phyloP scores from a whole-genome alignment of 1,284 basidiomycete species.

The Boletus sp. region DNA sequence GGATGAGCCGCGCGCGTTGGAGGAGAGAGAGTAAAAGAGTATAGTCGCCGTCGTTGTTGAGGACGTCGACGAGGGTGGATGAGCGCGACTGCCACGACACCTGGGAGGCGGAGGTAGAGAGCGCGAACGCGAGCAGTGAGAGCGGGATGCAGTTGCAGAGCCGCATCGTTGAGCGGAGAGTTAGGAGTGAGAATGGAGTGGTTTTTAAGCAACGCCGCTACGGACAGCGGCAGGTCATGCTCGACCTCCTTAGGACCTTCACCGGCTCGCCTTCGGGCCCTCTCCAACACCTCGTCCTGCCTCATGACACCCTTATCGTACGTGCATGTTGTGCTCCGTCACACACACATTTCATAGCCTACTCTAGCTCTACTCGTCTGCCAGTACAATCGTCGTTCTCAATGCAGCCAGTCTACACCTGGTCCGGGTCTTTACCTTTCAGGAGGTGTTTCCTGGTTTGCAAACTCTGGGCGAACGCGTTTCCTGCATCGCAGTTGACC shows the following conservation, averaged over 20 bases:
- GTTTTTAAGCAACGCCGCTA: constrained; percentile 8
- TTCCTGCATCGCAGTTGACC: constrained; percentile 64
- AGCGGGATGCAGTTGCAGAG: constrained; percentile 35
- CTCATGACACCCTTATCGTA: constrained; percentile 55
- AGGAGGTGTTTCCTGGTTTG: constrained; percentile 67
- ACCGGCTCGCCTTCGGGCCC: constrained; percentile 54
- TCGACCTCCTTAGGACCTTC: constrained; percentile 55
- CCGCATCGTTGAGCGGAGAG: constrained; percentile 31
- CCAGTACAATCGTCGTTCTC: constrained; percentile 63
- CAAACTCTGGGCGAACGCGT: constrained; percentile 44
- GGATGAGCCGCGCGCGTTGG: constrained; percentile 85
- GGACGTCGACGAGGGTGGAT: constrained; percentile 69
- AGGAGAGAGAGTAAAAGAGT: constrained; percentile 75
- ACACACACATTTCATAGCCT: background rate
- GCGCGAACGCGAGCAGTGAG: constrained; percentile 36
- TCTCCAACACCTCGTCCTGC: constrained; percentile 54
- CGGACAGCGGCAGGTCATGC: constrained; percentile 39
- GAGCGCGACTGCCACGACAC: constrained; percentile 27
- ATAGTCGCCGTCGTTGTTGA: constrained; percentile 76
- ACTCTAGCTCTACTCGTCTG: constrained; percentile 63
- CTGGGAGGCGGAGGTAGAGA: constrained; percentile 33
- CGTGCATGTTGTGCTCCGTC: constrained; percentile 25
- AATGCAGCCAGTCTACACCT: constrained; percentile 60
- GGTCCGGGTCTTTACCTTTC: constrained; percentile 65
- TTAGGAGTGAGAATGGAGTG: constrained; percentile 2